Base-by-base conservation (phyloP, 257 asterid genomes). In the Eucommia ulmoides region DNA sequence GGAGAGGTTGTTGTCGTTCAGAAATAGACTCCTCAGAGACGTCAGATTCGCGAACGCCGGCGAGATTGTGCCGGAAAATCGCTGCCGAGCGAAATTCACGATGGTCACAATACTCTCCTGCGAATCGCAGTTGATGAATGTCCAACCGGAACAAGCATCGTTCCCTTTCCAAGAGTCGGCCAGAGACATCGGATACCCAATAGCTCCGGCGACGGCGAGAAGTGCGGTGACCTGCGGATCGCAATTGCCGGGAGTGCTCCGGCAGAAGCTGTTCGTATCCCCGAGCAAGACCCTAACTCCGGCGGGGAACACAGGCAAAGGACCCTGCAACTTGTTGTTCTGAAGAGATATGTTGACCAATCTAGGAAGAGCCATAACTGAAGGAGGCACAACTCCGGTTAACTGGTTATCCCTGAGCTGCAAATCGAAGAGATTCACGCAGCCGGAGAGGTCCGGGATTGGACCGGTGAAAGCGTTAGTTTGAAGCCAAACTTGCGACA, bases 151-250 rank as follows among this genome's bases (percentile, higher is more conserved):
- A 62, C 97, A 89, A 67, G 85, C 78, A 65, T 78, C 44, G 29
- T 89, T 89, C 24, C 93, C 96, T 17, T 16, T 23, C 97, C 96
- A 89, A n/a, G 84, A 51, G 24, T 76, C 84, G 1, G 97, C 98
- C 64, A 89, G 62, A 7, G 66, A 2, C 65, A 62, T 52, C 0
- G 98, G 98, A 35, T 74, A 89, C 22, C 91, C 93, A 0, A 89
- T 52, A 50, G 77, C 83, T 41, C 70, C 86, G 5, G 96, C 93
- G 47, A 89, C 81, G 33, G 63, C 84, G 45, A 89, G 91, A 50
- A 89, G 98, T 3, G 66, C 53, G 23, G 71, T 68, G 41, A 85
- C 96, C 63, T 85, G 96, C 2, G 77, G 84, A 71, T 89, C 96
- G 55, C 96, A 89, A 19, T 88, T 85, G 20, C 94, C 91, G 0